phyloP scores from a whole-genome alignment of 2,329 filamentous ascomycete genomes.

The Talaromyces piceae region DNA sequence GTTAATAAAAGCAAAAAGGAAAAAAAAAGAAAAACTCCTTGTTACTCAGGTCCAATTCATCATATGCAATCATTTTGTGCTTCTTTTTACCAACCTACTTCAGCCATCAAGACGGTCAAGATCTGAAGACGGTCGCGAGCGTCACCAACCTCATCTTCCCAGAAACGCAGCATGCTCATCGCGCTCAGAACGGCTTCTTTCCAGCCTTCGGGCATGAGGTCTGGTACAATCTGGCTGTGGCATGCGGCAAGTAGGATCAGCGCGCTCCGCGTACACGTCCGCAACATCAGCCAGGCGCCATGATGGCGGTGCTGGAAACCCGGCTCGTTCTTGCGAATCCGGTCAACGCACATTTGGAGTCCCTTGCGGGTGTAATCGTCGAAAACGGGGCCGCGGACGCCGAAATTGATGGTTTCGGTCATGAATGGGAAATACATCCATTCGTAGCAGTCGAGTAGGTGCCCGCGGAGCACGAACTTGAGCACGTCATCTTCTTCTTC shows the following conservation, averaged over 20 bases:
- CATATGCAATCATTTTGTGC: too few relatives aligned
- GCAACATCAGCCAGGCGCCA: constrained; percentile 28
- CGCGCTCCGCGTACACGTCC: constrained; percentile 25
- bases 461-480: constrained; percentile 28
- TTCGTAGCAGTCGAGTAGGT: constrained; percentile 31
- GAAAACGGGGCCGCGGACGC: constrained; percentile 13
- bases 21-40: background rate
- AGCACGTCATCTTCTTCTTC: constrained; percentile 24
- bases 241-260: constrained; percentile 21
- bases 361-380: constrained; percentile 23
- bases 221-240: constrained; percentile 12
- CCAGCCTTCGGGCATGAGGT: constrained; percentile 19
- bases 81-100: constrained; percentile 3
- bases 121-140: constrained; percentile 19
- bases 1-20: background rate
- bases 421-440: constrained; percentile 34
- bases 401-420: constrained; percentile 22
- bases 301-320: constrained; percentile 28
- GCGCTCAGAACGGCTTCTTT: constrained; percentile 18
- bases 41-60: background rate
- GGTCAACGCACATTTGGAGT: constrained; percentile 23
- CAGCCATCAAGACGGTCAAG: constrained; percentile 14
- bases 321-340: constrained; percentile 26
- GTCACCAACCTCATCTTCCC: constrained; percentile 21
- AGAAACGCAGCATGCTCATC: constrained; percentile 21